phyloP scores from a whole-genome alignment of 352 stramenopile species.

The Phytophthora constricta region DNA sequence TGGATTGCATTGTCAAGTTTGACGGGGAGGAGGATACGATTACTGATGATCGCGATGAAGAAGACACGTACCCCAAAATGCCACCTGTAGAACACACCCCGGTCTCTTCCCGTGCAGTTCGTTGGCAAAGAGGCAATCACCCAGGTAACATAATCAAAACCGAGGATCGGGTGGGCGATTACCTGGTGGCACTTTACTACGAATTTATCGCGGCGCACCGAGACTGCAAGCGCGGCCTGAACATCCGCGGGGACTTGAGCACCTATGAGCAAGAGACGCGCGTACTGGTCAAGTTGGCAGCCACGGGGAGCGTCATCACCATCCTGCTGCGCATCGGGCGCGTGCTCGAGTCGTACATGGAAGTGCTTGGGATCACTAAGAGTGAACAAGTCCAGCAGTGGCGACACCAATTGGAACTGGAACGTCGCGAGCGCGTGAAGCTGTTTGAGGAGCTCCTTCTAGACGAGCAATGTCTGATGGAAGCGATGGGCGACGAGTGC shows the following conservation, averaged over 20 bases:
- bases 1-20: no score
- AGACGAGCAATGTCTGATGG: constrained; percentile 16
- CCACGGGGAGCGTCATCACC: constrained; percentile 18
- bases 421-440: constrained; percentile 23
- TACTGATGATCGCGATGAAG: no score
- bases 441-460: constrained; percentile 17
- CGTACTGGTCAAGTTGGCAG: constrained; percentile 25
- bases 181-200: constrained; percentile 30
- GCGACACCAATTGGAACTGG: constrained; percentile 16
- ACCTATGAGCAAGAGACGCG: constrained; percentile 26
- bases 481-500: constrained; percentile 28
- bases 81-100: no score
- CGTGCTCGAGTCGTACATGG: constrained; percentile 25
- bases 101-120: no score
- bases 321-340: constrained; percentile 20
- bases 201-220: constrained; percentile 9
- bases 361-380: constrained; percentile 17
- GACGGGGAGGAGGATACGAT: no score
- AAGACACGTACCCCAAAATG: no score
- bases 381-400: constrained; percentile 22
- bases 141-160: no score
- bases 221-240: constrained; percentile 14
- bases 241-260: constrained; percentile 13
- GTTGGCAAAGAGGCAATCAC: no score
- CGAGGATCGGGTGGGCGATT: constrained; percentile 31